Evolutionary conservation across 805 yeast species (phyloP).

Genomic region (Metschnikowia arizonensis): DNA sequence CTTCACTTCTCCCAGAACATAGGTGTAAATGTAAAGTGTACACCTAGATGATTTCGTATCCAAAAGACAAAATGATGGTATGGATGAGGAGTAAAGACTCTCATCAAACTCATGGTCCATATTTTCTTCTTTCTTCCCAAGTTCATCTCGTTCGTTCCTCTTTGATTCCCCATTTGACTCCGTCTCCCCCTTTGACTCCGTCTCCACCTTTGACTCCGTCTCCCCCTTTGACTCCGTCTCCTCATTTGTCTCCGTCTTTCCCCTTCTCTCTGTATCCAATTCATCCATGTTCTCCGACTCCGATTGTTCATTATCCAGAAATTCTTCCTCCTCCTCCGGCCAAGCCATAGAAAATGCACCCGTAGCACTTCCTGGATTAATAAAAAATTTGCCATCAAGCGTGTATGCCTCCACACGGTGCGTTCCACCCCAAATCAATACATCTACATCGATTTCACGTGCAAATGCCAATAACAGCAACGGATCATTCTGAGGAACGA

Average conservation of each 20-base stretch:
- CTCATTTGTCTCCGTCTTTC: not conserved
- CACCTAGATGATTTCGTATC: slow-evolving; percentile 80
- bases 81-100: slow-evolving; percentile 21
- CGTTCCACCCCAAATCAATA: slow-evolving; percentile 89
- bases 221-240: too few relatives aligned
- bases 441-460: slow-evolving; percentile 86
- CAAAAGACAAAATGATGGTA: slow-evolving; percentile 84
- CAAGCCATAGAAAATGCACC: slow-evolving; percentile 74
- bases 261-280: not conserved
- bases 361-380: slow-evolving; percentile 96
- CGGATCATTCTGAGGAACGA: slow-evolving; percentile 85
- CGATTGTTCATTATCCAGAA: slow-evolving; percentile 44
- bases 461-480: slow-evolving; percentile 78
- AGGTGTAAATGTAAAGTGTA: slow-evolving; percentile 80
- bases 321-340: slow-evolving; percentile 44
- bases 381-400: slow-evolving; percentile 84
- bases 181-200: not conserved
- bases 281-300: slow-evolving; percentile 12
- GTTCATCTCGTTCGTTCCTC: too few relatives aligned
- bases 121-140: not conserved
- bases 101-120: not conserved
- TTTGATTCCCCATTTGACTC: too few relatives aligned
- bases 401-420: slow-evolving; percentile 92
- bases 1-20: slow-evolving; percentile 75
- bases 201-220: not conserved